Conservation (phyloP, 2,329 filamentous ascomycete genomes). For the Neofusicoccum kwambonambiense region DNA sequence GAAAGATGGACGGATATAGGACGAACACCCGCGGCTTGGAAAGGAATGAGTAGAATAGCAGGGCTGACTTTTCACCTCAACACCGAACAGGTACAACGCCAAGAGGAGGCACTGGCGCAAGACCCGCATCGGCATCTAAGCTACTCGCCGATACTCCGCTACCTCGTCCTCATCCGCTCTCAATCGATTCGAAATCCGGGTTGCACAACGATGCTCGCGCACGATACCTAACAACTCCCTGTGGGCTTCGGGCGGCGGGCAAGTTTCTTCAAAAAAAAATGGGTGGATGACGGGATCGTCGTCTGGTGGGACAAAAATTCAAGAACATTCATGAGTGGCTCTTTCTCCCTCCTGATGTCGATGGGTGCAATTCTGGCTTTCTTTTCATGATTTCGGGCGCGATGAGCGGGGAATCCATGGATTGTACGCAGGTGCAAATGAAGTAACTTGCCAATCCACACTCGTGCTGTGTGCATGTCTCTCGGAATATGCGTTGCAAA, state of each 20-base stretch:
- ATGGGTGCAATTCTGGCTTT: slow-evolving; percentile 15
- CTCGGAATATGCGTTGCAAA: background rate
- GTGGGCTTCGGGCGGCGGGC: slow-evolving; percentile 3
- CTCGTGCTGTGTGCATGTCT: background rate
- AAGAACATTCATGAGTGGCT: slow-evolving; percentile 11
- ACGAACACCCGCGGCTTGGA: slow-evolving; percentile 20
- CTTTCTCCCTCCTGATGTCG: slow-evolving; percentile 10
- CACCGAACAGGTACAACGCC: slow-evolving; percentile 83
- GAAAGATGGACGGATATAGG: slow-evolving; percentile 14
- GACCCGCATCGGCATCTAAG: slow-evolving; percentile 98
- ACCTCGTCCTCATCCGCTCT: slow-evolving; percentile 16
- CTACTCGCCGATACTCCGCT: slow-evolving; percentile 46
- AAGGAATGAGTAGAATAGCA: background rate
- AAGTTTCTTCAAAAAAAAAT: background rate
- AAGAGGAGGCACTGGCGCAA: slow-evolving; percentile 99
- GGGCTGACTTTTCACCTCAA: slow-evolving; percentile 18
- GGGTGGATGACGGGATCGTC: slow-evolving; percentile 13
- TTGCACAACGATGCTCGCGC: slow-evolving; percentile 3
- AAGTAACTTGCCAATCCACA: slow-evolving; percentile 31
- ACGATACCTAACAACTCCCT: slow-evolving; percentile 7
- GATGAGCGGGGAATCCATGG: slow-evolving; percentile 14
- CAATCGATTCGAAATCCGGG: slow-evolving; percentile 16
- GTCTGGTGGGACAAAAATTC: slow-evolving; percentile 10
- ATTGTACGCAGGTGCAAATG: slow-evolving; percentile 20
- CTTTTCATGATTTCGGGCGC: slow-evolving; percentile 17